A percentile compares a stretch with the other conserved stretches of the same genome.
phyloP scores from a whole-genome alignment of 768 basidiomycete genomes.

The Boletus subparvulus region DNA sequence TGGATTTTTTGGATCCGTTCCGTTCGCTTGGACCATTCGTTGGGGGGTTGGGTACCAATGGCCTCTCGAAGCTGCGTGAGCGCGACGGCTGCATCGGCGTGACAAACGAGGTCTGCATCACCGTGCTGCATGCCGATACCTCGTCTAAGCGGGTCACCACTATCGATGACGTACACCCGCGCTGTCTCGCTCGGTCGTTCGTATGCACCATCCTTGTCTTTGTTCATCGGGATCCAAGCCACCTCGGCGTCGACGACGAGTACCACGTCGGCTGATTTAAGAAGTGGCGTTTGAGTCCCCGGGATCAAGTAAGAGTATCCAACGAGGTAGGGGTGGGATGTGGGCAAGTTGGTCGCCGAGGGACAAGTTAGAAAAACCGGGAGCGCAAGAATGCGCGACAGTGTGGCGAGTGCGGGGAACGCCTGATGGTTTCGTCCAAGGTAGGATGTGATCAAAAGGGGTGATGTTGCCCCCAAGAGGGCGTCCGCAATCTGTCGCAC shows the following conservation, averaged over 20 bases:
- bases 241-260: conserved; percentile 65
- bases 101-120: conserved; percentile 57
- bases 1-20: conserved; percentile 23
- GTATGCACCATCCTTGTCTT: conserved; percentile 30
- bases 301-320: conserved; percentile 52
- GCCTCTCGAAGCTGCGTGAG: conserved; percentile 45
- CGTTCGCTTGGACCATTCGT: conserved; percentile 13
- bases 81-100: conserved; percentile 54
- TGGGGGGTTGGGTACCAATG: conserved; percentile 4
- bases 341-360: conserved; percentile 52
- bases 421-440: conserved; percentile 55
- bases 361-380: conserved; percentile 55
- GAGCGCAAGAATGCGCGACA: conserved; percentile 54
- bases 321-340: conserved; percentile 52
- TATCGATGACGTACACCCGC: conserved; percentile 58
- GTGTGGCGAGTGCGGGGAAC: conserved; percentile 42
- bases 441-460: conserved; percentile 65
- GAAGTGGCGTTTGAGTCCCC: conserved; percentile 44
- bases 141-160: conserved; percentile 59
- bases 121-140: conserved; percentile 48
- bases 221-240: conserved; percentile 59
- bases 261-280: conserved; percentile 59
- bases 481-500: conserved; percentile 45
- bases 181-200: conserved; percentile 42
- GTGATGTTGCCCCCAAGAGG: conserved; percentile 48